These are phyloP conservation scores for Breviolum minutum DNA, from an alignment of 73 alveolate genomes.

Conservation along the genomic window DNA sequence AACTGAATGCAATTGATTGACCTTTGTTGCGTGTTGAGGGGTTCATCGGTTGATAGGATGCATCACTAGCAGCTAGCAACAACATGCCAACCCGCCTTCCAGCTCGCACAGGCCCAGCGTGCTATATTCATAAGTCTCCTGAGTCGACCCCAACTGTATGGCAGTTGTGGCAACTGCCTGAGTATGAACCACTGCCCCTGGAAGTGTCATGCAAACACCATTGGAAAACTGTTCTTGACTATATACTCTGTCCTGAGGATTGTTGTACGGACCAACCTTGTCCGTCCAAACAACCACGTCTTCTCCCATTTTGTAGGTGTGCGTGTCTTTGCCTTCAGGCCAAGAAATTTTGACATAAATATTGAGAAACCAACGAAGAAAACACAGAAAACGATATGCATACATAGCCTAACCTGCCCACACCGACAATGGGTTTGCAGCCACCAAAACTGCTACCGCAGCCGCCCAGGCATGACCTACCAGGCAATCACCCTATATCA, in stretches of 20 bases:
- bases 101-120: slow-evolving; percentile 87
- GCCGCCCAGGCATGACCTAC: slow-evolving; percentile 47
- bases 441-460: slow-evolving; percentile 62
- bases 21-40: not conserved
- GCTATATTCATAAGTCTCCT: slow-evolving; percentile 89
- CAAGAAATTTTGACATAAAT: not conserved
- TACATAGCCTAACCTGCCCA: not conserved
- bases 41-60: not conserved
- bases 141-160: not conserved
- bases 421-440: slow-evolving; percentile 40
- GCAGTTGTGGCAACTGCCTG: not conserved
- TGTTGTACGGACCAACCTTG: slow-evolving; percentile 95
- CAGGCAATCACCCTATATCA: not conserved
- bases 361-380: not conserved
- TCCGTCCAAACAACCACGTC: slow-evolving; percentile 94
- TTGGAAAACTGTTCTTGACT: not conserved
- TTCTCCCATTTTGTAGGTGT: slow-evolving; percentile 59
- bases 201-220: not conserved
- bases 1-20: not conserved
- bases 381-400: not conserved
- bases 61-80: not conserved
- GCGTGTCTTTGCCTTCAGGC: slow-evolving; percentile 79
- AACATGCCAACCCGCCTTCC: slow-evolving; percentile 5
- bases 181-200: not conserved
- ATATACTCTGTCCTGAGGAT: slow-evolving; percentile 43